phyloP scores from a whole-genome alignment of 345 rosid genomes.

The Sonneratia alba region DNA sequence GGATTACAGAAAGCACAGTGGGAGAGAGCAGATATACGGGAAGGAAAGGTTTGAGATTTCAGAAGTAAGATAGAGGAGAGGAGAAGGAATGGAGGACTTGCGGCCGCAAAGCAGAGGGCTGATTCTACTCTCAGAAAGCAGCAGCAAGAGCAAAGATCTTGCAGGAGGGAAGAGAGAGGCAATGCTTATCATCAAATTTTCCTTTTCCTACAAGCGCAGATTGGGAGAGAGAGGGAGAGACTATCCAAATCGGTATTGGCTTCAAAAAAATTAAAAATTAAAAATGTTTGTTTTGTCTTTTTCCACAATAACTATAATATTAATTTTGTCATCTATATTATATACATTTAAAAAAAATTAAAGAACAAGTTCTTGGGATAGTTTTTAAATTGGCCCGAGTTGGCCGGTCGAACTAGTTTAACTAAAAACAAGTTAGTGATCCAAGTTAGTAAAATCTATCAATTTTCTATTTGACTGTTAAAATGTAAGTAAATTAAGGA shows the following conservation, averaged over 20 bases:
- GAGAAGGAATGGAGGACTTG: not conserved
- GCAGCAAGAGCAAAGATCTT: conserved; percentile 36
- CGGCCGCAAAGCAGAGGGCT: not conserved
- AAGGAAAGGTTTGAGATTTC: conserved; percentile 5
- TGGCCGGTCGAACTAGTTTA: not conserved
- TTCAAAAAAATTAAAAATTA: not conserved
- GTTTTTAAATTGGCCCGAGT: too few relatives aligned
- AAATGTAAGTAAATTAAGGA: too few relatives aligned
- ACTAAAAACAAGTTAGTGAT: not conserved
- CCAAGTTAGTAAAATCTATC: too few relatives aligned
- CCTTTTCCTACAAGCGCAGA: conserved; percentile 5
- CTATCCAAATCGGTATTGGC: not conserved
- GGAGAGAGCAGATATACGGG: not conserved
- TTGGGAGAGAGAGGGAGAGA: not conserved
- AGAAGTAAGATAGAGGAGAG: conserved; percentile 6
- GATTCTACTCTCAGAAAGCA: conserved; percentile 12
- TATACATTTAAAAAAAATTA: not conserved
- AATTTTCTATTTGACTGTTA: too few relatives aligned
- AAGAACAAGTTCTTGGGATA: too few relatives aligned
- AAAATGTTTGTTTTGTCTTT: not conserved
- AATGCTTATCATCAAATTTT: conserved; percentile 5
- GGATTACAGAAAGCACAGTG: conserved; percentile 5
- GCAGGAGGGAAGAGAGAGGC: not conserved
- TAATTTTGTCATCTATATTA: too few relatives aligned
- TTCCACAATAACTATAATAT: too few relatives aligned